These are phyloP conservation scores for Exserohilum rostratum DNA, from an alignment of 2,329 filamentous ascomycete genomes.

Conservation along the genomic window DNA sequence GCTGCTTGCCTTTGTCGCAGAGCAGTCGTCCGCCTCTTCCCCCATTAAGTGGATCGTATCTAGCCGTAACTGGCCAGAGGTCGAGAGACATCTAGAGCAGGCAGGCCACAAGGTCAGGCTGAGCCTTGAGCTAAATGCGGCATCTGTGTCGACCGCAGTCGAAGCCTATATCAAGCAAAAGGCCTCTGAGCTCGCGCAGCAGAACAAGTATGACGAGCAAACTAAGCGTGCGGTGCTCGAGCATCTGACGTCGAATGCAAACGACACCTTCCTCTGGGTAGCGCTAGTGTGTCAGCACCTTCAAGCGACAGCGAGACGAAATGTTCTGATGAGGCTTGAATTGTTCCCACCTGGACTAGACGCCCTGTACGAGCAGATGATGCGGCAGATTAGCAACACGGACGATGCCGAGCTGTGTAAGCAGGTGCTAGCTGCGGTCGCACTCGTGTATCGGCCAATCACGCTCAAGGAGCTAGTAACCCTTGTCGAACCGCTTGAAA, in stretches of 20 bases:
- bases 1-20: not conserved
- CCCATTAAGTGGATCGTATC: not conserved
- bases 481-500: slow-evolving; percentile 23
- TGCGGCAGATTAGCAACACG: slow-evolving; percentile 39
- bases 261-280: slow-evolving; percentile 24
- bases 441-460: slow-evolving; percentile 48
- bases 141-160: slow-evolving; percentile 45
- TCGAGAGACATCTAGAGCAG: not conserved
- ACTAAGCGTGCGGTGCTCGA: slow-evolving; percentile 29
- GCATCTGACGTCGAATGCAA: slow-evolving; percentile 36
- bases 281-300: slow-evolving; percentile 46
- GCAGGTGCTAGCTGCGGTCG: slow-evolving; percentile 44
- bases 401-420: slow-evolving; percentile 41
- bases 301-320: slow-evolving; percentile 20
- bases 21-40: not conserved
- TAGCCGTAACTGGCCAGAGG: not conserved
- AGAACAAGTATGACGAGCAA: slow-evolving; percentile 44
- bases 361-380: slow-evolving; percentile 50
- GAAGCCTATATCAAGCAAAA: slow-evolving; percentile 48
- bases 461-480: slow-evolving; percentile 43
- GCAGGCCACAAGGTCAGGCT: not conserved
- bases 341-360: slow-evolving; percentile 48
- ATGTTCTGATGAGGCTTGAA: slow-evolving; percentile 20
- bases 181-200: slow-evolving; percentile 18
- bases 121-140: slow-evolving; percentile 1